phyloP scores from a whole-genome alignment of 140 eudicot species.

The Cichorium intybus region DNA sequence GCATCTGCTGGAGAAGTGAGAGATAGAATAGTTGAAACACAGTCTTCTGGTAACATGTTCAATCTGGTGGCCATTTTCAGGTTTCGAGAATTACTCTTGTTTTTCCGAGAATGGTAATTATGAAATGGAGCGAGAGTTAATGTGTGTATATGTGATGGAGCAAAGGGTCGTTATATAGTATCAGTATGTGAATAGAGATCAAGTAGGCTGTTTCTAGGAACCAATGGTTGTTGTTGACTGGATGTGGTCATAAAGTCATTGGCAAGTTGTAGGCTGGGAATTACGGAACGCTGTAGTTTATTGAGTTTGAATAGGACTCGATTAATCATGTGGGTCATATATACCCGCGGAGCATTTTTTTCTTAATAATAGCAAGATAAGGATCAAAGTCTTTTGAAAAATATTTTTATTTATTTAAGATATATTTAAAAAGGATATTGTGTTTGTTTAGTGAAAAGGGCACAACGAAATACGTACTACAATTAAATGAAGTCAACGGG shows the following conservation, averaged over 20 bases:
- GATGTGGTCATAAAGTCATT: neutral
- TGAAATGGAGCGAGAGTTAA: neutral
- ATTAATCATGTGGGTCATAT: constrained; percentile 12
- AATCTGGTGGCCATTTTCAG: constrained; percentile 17
- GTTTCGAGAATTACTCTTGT: neutral
- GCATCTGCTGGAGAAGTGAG: constrained; percentile 63
- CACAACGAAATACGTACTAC: no score
- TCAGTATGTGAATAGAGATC: no score
- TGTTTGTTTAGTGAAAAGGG: no score
- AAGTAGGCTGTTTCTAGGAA: constrained; percentile 14
- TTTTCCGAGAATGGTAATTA: neutral
- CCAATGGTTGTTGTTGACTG: constrained; percentile 10
- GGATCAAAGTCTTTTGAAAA: no score
- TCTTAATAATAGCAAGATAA: neutral
- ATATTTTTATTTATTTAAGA: no score
- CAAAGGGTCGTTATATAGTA: constrained; percentile 10
- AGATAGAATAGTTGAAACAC: no score
- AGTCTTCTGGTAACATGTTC: constrained; percentile 50
- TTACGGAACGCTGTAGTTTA: constrained; percentile 8
- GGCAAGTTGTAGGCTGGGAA: constrained; percentile 11
- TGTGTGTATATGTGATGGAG: neutral
- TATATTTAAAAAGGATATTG: no score
- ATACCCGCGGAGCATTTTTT: neutral
- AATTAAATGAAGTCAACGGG: no score
- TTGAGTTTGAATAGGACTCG: constrained; percentile 6